These are phyloP conservation scores for Podaxis carcinomalis DNA, from an alignment of 768 basidiomycete species.

Conservation along the genomic window DNA sequence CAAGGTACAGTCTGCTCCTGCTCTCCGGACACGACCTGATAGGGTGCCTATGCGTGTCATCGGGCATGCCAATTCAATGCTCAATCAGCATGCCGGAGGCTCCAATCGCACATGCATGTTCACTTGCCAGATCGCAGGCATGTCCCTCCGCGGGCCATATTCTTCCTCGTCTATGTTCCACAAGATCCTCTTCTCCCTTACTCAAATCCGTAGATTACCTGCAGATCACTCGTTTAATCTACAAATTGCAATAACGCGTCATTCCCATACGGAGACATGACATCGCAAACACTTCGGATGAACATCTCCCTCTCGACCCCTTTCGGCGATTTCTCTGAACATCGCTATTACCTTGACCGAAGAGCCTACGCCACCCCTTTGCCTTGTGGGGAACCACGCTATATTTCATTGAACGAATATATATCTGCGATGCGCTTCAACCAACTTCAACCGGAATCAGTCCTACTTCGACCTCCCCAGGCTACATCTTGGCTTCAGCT, in stretches of 20 bases:
- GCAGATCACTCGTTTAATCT: neutral
- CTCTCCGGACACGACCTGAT: neutral
- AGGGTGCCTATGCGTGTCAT: neutral
- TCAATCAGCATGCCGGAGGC: neutral
- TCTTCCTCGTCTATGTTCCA: neutral
- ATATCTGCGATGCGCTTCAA: slow-evolving; percentile 19
- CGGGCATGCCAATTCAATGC: neutral
- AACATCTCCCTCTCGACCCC: slow-evolving; percentile 19
- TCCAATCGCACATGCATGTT: neutral
- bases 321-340: slow-evolving; percentile 38
- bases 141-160: neutral
- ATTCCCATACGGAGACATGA: slow-evolving; percentile 15
- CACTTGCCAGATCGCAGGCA: neutral
- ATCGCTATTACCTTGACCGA: slow-evolving; percentile 18
- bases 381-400: slow-evolving; percentile 18
- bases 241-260: neutral
- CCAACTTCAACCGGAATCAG: slow-evolving; percentile 5
- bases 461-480: neutral
- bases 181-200: neutral
- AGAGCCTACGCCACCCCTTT: slow-evolving; percentile 27
- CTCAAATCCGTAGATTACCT: neutral
- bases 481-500: neutral
- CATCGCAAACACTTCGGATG: slow-evolving; percentile 34
- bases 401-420: slow-evolving; percentile 17
- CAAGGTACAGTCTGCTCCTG: neutral